Evolutionary conservation across 2,329 filamentous ascomycete species (phyloP).

Genomic region (Colletotrichum tofieldiae): DNA sequence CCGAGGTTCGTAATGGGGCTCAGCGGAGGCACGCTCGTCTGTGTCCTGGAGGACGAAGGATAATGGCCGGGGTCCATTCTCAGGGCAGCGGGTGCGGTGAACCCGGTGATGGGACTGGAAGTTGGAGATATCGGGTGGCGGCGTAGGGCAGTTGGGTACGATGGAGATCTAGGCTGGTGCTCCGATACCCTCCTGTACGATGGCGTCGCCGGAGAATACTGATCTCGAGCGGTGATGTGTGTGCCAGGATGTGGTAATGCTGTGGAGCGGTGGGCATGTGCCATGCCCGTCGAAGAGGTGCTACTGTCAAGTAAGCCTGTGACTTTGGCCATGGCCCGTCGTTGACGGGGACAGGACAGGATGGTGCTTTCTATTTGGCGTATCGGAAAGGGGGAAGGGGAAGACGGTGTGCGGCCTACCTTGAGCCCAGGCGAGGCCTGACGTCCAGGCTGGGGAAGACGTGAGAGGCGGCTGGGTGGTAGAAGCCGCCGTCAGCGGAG

Average conservation of each 20-base stretch:
- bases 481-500: conserved; percentile 64
- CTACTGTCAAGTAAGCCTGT: conserved; percentile 61
- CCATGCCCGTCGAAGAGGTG: conserved; percentile 69
- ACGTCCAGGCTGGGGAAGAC: conserved; percentile 67
- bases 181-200: conserved; percentile 66
- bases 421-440: conserved; percentile 69
- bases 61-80: conserved; percentile 50
- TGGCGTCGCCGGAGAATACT: conserved; percentile 68
- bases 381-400: conserved; percentile 1
- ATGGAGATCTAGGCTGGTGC: conserved; percentile 66
- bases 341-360: conserved; percentile 32
- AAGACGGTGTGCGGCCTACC: conserved; percentile 61
- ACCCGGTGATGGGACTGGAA: conserved; percentile 58
- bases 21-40: conserved; percentile 68
- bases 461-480: conserved; percentile 63
- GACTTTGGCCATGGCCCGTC: conserved; percentile 39
- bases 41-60: conserved; percentile 54
- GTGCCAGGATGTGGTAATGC: conserved; percentile 67
- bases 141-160: conserved; percentile 63
- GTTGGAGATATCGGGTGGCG: conserved; percentile 70
- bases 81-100: conserved; percentile 32
- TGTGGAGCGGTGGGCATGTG: conserved; percentile 69
- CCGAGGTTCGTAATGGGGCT: conserved; percentile 67
- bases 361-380: conserved; percentile 28
- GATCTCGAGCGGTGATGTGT: conserved; percentile 67